Conservation (phyloP, 2,329 filamentous ascomycete genomes). For the Colletotrichum magnum region DNA sequence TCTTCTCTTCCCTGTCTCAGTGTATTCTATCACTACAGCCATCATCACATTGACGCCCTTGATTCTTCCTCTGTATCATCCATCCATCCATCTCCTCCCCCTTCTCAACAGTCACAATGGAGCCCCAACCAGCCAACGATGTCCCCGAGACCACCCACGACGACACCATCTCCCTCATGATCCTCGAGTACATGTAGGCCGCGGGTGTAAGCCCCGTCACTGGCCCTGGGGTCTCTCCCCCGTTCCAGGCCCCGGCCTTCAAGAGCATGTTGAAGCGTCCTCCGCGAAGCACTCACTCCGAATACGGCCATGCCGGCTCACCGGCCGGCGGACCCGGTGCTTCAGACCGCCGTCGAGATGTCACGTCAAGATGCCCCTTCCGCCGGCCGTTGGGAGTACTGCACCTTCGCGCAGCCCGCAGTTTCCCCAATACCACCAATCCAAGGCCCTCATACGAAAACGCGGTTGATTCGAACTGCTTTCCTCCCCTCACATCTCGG, state of each 20-base stretch:
- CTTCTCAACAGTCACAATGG: constrained; percentile 7
- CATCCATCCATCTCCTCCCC: not conserved
- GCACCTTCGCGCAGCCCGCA: too few relatives aligned
- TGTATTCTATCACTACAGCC: not conserved
- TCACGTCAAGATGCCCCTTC: too few relatives aligned
- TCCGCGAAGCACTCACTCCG: not conserved
- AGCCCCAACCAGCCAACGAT: constrained; percentile 17
- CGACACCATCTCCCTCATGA: constrained; percentile 38
- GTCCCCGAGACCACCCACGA: constrained; percentile 33
- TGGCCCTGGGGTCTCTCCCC: not conserved
- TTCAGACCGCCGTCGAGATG: too few relatives aligned
- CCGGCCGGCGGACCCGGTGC: too few relatives aligned
- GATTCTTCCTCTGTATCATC: not conserved
- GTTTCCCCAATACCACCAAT: too few relatives aligned
- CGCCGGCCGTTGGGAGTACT: too few relatives aligned
- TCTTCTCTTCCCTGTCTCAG: not conserved
- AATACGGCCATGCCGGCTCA: not conserved
- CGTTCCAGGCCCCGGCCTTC: not conserved
- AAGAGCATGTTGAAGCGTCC: not conserved
- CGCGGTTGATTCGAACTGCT: too few relatives aligned
- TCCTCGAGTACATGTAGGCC: constrained; percentile 30
- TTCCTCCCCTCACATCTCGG: too few relatives aligned
- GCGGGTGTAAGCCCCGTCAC: not conserved
- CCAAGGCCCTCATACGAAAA: too few relatives aligned
- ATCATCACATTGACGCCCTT: not conserved